These are phyloP conservation scores for Ustilago esculenta DNA, from an alignment of 1,284 basidiomycete species.

Conservation along the genomic window DNA sequence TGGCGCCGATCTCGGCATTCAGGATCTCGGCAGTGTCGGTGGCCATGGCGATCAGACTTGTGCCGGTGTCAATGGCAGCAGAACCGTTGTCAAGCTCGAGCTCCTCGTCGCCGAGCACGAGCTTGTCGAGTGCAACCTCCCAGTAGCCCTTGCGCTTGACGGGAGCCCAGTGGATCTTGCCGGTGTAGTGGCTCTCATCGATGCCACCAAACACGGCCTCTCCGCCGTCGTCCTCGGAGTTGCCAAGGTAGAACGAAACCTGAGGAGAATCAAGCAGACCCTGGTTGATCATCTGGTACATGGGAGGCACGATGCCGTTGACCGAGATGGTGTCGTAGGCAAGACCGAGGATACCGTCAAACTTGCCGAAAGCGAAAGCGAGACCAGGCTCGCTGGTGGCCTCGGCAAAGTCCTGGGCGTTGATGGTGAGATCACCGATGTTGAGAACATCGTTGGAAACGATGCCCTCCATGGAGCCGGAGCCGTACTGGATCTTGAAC, in stretches of 20 bases:
- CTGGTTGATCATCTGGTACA: constrained; percentile 92
- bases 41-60: constrained; percentile 88
- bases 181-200: constrained; percentile 80
- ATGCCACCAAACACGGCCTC: constrained; percentile 94
- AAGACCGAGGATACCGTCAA: constrained; percentile 93
- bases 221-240: constrained; percentile 86
- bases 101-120: constrained; percentile 73
- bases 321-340: constrained; percentile 96
- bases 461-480: constrained; percentile 95
- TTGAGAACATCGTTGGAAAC: constrained; percentile 84
- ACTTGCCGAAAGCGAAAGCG: constrained; percentile 90
- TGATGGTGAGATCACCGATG: constrained; percentile 86
- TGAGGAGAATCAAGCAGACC: constrained; percentile 84
- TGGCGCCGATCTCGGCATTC: constrained; percentile 78
- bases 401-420: constrained; percentile 90
- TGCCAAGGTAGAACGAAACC: constrained; percentile 93
- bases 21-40: constrained; percentile 97
- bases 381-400: constrained; percentile 96
- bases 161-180: constrained; percentile 87
- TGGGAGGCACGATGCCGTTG: constrained; percentile 90
- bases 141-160: constrained; percentile 97
- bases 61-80: constrained; percentile 83
- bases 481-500: constrained; percentile 95
- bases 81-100: constrained; percentile 84
- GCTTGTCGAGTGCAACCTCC: constrained; percentile 71